Evolutionary conservation across 2,329 filamentous ascomycete species (phyloP), one percentile per base, ranked within the genome.

Genomic region (Fusarium aywerte): DNA sequence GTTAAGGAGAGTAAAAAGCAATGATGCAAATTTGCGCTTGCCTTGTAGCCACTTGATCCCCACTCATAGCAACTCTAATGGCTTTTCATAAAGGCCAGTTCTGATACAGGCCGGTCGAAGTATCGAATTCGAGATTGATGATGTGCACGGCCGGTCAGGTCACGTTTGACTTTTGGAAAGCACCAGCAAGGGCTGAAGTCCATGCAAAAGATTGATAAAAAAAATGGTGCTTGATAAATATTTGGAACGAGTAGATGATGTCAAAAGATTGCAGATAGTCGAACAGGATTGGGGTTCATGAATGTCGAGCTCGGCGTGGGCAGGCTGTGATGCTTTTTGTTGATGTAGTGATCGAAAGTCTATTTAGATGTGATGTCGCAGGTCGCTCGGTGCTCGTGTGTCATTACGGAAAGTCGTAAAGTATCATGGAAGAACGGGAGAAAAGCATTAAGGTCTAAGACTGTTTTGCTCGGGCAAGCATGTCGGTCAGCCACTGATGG

Each of bases 61-160:
- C 84, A 83, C 82, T 89, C 87, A 89, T 89, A 88, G 84, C 86
- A 87, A 70, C 74, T 78, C 70, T 62, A 58, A 60, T 58, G 45
- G 55, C 39, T 62, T 72, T 62, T 74, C 70, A 73, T 71, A 64
- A 64, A 73, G 60, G 58, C 67, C 62, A 70, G 59, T 58, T 65
- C 39, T 50, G 36, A 56, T 50, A 47, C 55, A 70, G 62, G 52
- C 50, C 39, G 42, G 42, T 62, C 52, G 21, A 60, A 50, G 54
- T 62, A 51, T 60, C 38, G 62, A 68, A 56, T 62, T 54, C 47
- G 54, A 69, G 55, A 42, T 62, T 68, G 67, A 55, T 49, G 42
- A 52, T 54, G 64, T 70, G 67, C 67, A 70, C 66, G 66, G 51
- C 52, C 49, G 43, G 54, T 64, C 42, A 69, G 62, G 54, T 64